phyloP scores from a whole-genome alignment of 1,284 basidiomycete species.

The Volvariella surrecta region DNA sequence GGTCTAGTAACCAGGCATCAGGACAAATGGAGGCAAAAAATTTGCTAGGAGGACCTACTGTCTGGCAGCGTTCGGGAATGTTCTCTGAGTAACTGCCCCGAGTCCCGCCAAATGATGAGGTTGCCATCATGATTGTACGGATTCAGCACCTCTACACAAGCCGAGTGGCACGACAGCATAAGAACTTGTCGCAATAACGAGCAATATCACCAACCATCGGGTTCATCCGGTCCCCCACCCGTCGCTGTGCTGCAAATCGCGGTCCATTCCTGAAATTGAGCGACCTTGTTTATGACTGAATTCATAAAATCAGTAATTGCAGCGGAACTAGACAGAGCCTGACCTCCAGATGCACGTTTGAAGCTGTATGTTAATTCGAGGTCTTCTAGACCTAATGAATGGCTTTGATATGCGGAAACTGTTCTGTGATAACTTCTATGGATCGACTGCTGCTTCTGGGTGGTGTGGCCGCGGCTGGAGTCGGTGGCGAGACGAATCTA shows the following conservation, averaged over 20 bases:
- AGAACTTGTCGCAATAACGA: constrained; percentile 5
- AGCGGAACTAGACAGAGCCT: constrained; percentile 6
- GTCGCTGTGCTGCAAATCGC: constrained; percentile 27
- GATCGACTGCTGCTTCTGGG: not conserved
- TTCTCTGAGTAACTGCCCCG: constrained; percentile 15
- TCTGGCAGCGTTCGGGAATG: constrained; percentile 12
- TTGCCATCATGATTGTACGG: constrained; percentile 31
- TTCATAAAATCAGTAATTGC: not conserved
- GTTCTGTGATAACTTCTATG: not conserved
- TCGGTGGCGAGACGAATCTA: not conserved
- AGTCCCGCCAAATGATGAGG: constrained; percentile 23
- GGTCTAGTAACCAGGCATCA: not conserved
- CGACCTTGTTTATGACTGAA: constrained; percentile 32
- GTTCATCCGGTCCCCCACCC: constrained; percentile 25
- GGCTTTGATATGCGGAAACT: not conserved
- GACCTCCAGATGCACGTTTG: constrained; percentile 23
- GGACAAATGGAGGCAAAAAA: constrained; percentile 6
- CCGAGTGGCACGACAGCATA: constrained; percentile 1
- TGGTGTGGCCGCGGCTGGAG: not conserved
- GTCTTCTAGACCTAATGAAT: no score
- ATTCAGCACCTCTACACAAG: constrained; percentile 18
- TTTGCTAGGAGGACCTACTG: constrained; percentile 9
- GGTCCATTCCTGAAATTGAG: constrained; percentile 24
- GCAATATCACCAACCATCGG: constrained; percentile 14
- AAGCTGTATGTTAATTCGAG: constrained; percentile 13